phyloP scores from a whole-genome alignment of 1,284 basidiomycete genomes.

The Peniophora sp. region DNA sequence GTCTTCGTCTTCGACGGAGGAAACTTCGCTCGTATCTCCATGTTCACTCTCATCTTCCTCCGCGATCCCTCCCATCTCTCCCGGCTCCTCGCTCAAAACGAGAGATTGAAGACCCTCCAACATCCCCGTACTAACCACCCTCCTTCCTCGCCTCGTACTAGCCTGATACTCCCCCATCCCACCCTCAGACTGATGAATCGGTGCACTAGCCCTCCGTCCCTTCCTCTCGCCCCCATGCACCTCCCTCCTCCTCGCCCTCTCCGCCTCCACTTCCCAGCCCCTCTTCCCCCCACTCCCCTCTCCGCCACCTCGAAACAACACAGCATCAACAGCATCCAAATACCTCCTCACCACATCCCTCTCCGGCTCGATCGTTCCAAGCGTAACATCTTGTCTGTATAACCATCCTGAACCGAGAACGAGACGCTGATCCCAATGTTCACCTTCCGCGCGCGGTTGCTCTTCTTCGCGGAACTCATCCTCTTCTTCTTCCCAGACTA shows the following conservation, averaged over 20 bases:
- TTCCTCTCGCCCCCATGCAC: constrained; percentile 26
- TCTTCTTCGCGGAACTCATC: constrained; percentile 34
- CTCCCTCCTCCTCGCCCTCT: constrained; percentile 33
- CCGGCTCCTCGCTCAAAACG: constrained; percentile 52
- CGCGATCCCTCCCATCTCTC: constrained; percentile 37
- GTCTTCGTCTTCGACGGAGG: constrained; percentile 49
- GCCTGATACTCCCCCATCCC: constrained; percentile 6
- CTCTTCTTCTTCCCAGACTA: constrained; percentile 75
- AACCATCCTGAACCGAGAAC: constrained; percentile 74
- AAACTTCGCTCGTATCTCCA: constrained; percentile 20
- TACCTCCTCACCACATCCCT: constrained; percentile 48
- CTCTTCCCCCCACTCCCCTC: constrained; percentile 36
- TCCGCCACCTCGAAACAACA: constrained; percentile 56
- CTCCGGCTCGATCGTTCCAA: constrained; percentile 51
- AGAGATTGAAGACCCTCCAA: constrained; percentile 39
- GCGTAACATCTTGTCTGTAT: constrained; percentile 57
- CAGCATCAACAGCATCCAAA: constrained; percentile 65
- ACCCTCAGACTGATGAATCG: constrained; percentile 28
- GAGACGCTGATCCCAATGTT: constrained; percentile 72
- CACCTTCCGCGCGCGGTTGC: constrained; percentile 46
- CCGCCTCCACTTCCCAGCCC: constrained; percentile 48
- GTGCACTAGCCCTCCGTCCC: constrained; percentile 41
- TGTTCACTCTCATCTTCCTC: constrained; percentile 48
- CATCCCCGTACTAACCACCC: constrained; percentile 49
- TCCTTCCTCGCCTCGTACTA: constrained; percentile 21